Evolutionary conservation across 2,329 filamentous ascomycete genomes (phyloP).

Genomic region (Fusarium beomiforme): DNA sequence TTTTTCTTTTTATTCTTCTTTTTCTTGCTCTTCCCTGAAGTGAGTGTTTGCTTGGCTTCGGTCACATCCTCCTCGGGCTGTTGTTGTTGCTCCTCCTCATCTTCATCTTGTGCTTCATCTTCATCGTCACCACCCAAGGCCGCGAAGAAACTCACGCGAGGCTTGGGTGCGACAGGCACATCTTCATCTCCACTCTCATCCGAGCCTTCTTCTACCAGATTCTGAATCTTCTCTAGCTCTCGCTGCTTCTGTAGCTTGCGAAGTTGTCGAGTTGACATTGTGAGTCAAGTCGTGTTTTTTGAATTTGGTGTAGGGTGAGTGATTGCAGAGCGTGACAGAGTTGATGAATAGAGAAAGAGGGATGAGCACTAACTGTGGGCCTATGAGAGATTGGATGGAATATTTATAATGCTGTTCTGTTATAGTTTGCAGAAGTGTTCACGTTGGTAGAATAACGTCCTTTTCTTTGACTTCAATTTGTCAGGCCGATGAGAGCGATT

Average conservation of each 20-base stretch:
- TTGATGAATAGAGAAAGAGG: background rate
- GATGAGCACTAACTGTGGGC: background rate
- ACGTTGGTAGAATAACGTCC: background rate
- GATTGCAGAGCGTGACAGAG: conserved; percentile 6
- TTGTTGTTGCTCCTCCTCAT: conserved; percentile 42
- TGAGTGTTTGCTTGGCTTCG: conserved; percentile 22
- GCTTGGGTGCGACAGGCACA: conserved; percentile 47
- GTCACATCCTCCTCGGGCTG: conserved; percentile 28
- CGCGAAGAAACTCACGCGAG: conserved; percentile 61
- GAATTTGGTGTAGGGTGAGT: conserved; percentile 14
- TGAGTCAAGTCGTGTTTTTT: conserved; percentile 15
- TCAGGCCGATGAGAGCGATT: background rate
- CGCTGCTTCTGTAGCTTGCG: conserved; percentile 63
- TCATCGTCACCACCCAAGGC: conserved; percentile 59
- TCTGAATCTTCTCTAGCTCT: conserved; percentile 51
- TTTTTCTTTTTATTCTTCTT: conserved; percentile 54
- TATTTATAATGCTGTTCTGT: background rate
- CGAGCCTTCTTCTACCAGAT: conserved; percentile 18
- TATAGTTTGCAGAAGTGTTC: background rate
- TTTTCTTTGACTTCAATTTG: background rate
- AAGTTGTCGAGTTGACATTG: conserved; percentile 63
- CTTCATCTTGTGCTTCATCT: conserved; percentile 51
- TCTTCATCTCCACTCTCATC: conserved; percentile 47
- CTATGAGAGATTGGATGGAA: background rate
- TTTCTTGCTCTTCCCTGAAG: conserved; percentile 50